Conservation (phyloP, 2,329 filamentous ascomycete species). For the Hypoxylon sp. region DNA sequence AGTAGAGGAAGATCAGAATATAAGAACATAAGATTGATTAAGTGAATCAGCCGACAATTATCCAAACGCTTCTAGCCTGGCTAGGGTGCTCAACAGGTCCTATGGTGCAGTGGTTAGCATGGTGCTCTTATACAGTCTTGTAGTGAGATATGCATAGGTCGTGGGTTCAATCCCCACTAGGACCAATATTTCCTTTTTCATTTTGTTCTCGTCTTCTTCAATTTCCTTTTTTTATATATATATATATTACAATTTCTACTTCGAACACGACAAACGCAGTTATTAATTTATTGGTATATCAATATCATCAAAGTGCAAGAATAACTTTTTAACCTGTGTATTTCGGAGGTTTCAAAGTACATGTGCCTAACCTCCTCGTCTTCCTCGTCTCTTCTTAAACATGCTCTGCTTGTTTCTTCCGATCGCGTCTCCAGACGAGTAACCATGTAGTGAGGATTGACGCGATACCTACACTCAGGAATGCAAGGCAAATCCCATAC, state of each 20-base stretch:
- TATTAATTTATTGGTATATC: too few relatives aligned
- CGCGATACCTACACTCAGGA: constrained; percentile 45
- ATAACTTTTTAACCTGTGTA: too few relatives aligned
- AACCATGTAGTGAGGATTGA: constrained; percentile 48
- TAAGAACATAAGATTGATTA: constrained; percentile 9
- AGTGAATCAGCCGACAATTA: constrained; percentile 31
- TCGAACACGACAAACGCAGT: too few relatives aligned
- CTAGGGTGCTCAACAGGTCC: constrained; percentile 10
- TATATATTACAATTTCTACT: too few relatives aligned
- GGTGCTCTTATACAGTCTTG: constrained; percentile 44
- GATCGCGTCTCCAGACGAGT: constrained; percentile 44
- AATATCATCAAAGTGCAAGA: too few relatives aligned
- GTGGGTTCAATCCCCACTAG: constrained; percentile 45
- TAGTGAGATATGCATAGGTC: constrained; percentile 45
- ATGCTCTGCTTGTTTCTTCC: constrained; percentile 15
- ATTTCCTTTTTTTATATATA: constrained; percentile 1
- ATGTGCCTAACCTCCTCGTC: too few relatives aligned
- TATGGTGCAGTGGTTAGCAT: constrained; percentile 45
- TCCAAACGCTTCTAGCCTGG: constrained; percentile 18
- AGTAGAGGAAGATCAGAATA: background rate
- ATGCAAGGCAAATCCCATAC: constrained; percentile 55
- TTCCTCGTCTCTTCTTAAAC: background rate
- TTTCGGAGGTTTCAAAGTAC: too few relatives aligned
- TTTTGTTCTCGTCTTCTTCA: background rate
- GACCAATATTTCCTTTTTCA: constrained; percentile 20